Evolutionary conservation across 1,284 basidiomycete genomes (phyloP).

Genomic region (Gomphus bonarii): DNA sequence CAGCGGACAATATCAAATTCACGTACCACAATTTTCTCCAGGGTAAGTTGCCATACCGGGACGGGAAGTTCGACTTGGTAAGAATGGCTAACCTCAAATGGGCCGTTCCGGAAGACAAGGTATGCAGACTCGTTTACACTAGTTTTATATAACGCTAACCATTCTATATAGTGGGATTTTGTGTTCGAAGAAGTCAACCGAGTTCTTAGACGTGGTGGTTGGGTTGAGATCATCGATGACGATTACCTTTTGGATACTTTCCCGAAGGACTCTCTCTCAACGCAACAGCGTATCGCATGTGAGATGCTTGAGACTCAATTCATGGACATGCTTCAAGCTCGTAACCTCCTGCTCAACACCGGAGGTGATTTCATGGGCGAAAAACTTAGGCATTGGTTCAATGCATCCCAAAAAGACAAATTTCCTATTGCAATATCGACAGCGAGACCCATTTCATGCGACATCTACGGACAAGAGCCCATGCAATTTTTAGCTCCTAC

Average conservation of each 20-base stretch:
- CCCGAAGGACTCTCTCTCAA: not conserved
- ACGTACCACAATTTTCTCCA: slow-evolving; percentile 31
- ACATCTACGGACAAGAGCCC: not conserved
- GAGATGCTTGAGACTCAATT: not conserved
- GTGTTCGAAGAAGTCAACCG: slow-evolving; percentile 49
- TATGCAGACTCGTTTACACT: not conserved
- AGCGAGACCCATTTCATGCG: not conserved
- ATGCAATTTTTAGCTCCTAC: not conserved
- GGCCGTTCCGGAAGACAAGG: slow-evolving; percentile 38
- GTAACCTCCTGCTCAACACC: slow-evolving; percentile 1
- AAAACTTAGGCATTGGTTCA: not conserved
- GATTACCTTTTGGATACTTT: slow-evolving; percentile 36
- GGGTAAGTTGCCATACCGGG: slow-evolving; percentile 45
- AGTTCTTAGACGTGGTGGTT: slow-evolving; percentile 45
- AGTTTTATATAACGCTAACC: not conserved
- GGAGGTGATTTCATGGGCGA: not conserved
- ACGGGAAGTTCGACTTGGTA: slow-evolving; percentile 55
- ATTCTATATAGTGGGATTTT: slow-evolving; percentile 34
- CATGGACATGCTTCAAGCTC: not conserved
- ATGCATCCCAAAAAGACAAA: not conserved
- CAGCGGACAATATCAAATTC: slow-evolving; percentile 27
- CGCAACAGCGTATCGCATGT: not conserved
- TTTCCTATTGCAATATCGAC: not conserved
- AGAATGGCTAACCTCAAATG: slow-evolving; percentile 57
- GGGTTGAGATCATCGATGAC: slow-evolving; percentile 64